These are phyloP conservation scores for Fomes fomentarius DNA, from an alignment of 1,284 basidiomycete species.

Conservation along the genomic window DNA sequence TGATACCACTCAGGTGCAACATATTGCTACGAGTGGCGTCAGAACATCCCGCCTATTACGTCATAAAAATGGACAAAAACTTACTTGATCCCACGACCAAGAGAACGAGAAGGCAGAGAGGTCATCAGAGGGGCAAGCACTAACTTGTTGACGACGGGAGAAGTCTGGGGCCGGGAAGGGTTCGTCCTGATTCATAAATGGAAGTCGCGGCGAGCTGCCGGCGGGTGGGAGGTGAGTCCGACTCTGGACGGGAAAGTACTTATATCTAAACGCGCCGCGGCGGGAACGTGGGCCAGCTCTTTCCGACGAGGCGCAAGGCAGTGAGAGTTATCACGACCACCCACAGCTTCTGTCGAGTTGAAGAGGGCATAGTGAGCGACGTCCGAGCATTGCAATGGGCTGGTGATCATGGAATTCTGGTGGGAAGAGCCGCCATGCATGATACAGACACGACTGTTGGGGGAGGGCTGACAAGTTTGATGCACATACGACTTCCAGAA, in stretches of 20 bases:
- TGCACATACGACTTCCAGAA: constrained; percentile 12
- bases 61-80: neutral
- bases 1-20: neutral
- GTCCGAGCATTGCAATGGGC: constrained; percentile 10
- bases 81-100: neutral
- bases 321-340: constrained; percentile 13
- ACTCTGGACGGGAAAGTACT: neutral
- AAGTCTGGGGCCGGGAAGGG: constrained; percentile 2
- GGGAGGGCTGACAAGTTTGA: constrained; percentile 13
- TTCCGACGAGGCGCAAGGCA: constrained; percentile 12
- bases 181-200: constrained; percentile 9
- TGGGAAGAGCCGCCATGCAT: constrained; percentile 18
- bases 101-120: neutral
- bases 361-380: constrained; percentile 6
- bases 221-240: neutral
- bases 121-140: neutral
- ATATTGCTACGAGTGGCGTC: neutral
- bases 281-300: constrained; percentile 17
- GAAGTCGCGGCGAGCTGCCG: neutral
- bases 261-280: constrained; percentile 11
- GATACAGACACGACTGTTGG: constrained; percentile 25
- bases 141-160: neutral
- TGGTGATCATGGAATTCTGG: constrained; percentile 18
- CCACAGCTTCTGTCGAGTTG: constrained; percentile 23
- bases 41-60: neutral